phyloP scores from a whole-genome alignment of 441 rosid species.

The Cnidoscolus chayamansa region DNA sequence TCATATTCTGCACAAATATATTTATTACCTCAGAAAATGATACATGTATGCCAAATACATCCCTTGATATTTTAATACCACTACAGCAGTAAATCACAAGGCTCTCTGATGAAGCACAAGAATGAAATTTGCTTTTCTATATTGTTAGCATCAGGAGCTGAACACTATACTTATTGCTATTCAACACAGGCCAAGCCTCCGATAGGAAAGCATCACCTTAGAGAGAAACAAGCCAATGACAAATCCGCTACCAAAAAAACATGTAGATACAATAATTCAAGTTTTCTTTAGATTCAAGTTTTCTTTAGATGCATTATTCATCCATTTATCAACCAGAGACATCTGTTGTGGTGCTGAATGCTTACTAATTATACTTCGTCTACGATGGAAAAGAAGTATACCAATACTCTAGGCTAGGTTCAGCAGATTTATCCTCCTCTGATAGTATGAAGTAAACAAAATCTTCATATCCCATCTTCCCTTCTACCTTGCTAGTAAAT shows the following conservation, averaged over 20 bases:
- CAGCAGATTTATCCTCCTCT: conserved; percentile 95
- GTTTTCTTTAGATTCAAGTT: neutral
- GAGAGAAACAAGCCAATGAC: neutral
- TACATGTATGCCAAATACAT: no score
- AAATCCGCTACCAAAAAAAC: neutral
- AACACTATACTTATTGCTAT: no score
- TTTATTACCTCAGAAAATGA: no score
- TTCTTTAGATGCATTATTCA: neutral
- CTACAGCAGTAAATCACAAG: no score
- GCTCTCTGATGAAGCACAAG: no score
- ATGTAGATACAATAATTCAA: neutral
- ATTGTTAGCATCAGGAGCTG: no score
- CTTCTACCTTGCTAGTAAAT: conserved; percentile 86
- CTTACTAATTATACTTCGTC: neutral
- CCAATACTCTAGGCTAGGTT: conserved; percentile 95
- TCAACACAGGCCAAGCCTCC: no score
- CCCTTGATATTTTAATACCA: no score
- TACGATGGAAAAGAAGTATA: conserved; percentile 10
- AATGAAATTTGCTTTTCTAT: no score
- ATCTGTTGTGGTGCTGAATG: neutral
- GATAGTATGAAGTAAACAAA: conserved; percentile 93
- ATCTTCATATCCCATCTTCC: conserved; percentile 97
- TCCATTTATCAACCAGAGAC: neutral
- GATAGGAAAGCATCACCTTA: no score
- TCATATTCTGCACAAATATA: no score